Evolutionary conservation across 441 rosid species (phyloP).

Genomic region (Arabidopsis hybrid): DNA sequence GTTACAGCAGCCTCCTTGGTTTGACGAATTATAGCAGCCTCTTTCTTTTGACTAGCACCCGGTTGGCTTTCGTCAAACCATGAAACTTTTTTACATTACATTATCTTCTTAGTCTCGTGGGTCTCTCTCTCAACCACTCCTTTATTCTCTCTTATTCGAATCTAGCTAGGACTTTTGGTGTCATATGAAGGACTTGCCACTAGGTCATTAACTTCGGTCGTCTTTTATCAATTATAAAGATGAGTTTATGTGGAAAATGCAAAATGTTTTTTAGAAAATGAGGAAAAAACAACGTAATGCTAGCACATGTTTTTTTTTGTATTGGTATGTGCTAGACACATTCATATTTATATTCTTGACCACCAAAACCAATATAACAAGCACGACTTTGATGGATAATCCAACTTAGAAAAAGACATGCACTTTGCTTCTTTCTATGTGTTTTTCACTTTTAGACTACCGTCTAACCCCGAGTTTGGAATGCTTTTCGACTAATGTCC

Average conservation of each 20-base stretch:
- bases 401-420: neutral
- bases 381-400: neutral
- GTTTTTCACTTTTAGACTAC: neutral
- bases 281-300: neutral
- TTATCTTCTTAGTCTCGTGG: neutral
- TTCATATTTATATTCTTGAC: conserved; percentile 4
- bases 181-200: neutral
- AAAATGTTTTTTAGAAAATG: too few relatives aligned
- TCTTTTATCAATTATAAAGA: neutral
- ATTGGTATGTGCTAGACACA: conserved; percentile 7
- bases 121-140: neutral
- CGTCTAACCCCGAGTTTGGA: too few relatives aligned
- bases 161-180: neutral
- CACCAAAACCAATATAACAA: conserved; percentile 13
- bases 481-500: too few relatives aligned
- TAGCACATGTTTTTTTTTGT: conserved; percentile 2
- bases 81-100: neutral
- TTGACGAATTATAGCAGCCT: neutral
- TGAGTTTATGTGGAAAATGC: neutral
- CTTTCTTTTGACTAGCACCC: neutral
- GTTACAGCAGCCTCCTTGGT: neutral
- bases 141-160: neutral
- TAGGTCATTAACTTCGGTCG: neutral
- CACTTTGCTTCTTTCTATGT: neutral
- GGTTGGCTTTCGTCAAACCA: neutral